Base-by-base conservation (phyloP, 2,329 filamentous ascomycete genomes). In the Graphilbum ipis-grandicollis region DNA sequence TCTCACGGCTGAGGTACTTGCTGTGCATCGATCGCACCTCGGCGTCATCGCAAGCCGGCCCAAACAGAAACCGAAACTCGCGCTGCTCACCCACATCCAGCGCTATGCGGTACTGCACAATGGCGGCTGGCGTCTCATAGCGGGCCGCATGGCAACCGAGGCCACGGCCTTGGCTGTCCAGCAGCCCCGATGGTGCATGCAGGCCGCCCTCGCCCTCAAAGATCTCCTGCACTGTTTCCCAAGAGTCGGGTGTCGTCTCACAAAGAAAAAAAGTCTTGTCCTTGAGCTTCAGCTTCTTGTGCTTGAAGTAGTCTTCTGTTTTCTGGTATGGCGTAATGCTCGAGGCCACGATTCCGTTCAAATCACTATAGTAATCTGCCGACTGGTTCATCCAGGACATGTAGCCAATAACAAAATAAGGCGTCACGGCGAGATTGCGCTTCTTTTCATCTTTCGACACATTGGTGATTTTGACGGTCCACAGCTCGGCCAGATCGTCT, bases 331-430 rank as follows among this genome's bases (percentile, higher is more conserved):
- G 68, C 1, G 66, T 69, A 41, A 68, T 60, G 46, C 62, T 61
- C 49, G 55, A 68, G 19, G 56, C 65, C 10, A 72, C 57, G 12
- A 72, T 55, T 19, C 62, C 67, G 18, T 55, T 54, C 17, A 69
- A 54, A 9, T 66, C 60, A 6, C 52, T 38, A 18, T 60, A 56
- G 55, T 64, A 71, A 43, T 66, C 62, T 26, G 62, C 66, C 23
- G 64, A 65, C 48, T 70, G 68, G 48, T 69, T 71, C 67, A 71
- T 72, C 67, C 67, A 71, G 13, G 67, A 71, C 65, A 69, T 70
- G 52, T 68, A 69, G n/a, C 67, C 67, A 37, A 71, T 58, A 26
- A 65, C 62, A 50, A 71, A 72, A 45, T 70, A 70, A 0, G 68
- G 66, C 40, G 67, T 69, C 22, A 71, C 51, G 48, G 64, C 66